A percentile compares a stretch with the other conserved stretches of the same genome.
phyloP scores from a whole-genome alignment of 2,329 filamentous ascomycete species.

The Zelopaecilomyces penicillatus region DNA sequence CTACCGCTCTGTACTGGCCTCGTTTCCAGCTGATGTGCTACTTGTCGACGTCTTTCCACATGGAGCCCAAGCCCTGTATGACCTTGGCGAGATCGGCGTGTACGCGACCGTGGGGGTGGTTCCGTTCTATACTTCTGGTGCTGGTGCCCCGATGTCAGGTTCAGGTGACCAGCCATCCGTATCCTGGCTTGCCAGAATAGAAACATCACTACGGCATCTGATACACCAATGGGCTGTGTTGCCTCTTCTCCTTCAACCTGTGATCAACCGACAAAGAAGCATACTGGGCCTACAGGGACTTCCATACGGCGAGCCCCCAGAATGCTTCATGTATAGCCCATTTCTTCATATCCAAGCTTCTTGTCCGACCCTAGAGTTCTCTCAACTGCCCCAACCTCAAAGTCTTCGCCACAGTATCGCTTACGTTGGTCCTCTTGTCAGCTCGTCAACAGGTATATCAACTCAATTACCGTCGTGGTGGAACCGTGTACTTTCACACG shows the following conservation, averaged over 20 bases:
- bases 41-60: constrained; percentile 30
- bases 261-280: constrained; percentile 23
- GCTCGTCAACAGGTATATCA: constrained; percentile 7
- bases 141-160: constrained; percentile 20
- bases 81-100: constrained; percentile 24
- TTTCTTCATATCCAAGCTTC: constrained; percentile 31
- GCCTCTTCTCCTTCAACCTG: constrained; percentile 19
- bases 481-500: constrained; percentile 19
- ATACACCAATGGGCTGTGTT: constrained; percentile 18
- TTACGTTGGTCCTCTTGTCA: constrained; percentile 29
- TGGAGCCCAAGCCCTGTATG: constrained; percentile 26
- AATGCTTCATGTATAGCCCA: constrained; percentile 27
- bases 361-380: constrained; percentile 24
- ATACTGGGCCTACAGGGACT: constrained; percentile 19
- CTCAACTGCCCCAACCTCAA: constrained; percentile 15
- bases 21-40: constrained; percentile 23
- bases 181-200: constrained; percentile 16
- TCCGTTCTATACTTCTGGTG: constrained; percentile 26
- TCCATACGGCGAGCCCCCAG: constrained; percentile 20
- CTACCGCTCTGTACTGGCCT: constrained; percentile 22
- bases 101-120: constrained; percentile 33
- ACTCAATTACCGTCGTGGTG: constrained; percentile 24
- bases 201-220: constrained; percentile 20
- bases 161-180: constrained; percentile 24
- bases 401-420: constrained; percentile 13